Base-by-base conservation (phyloP, 1,139 yeast genomes). In the Schizosaccharomyces versatilis region DNA sequence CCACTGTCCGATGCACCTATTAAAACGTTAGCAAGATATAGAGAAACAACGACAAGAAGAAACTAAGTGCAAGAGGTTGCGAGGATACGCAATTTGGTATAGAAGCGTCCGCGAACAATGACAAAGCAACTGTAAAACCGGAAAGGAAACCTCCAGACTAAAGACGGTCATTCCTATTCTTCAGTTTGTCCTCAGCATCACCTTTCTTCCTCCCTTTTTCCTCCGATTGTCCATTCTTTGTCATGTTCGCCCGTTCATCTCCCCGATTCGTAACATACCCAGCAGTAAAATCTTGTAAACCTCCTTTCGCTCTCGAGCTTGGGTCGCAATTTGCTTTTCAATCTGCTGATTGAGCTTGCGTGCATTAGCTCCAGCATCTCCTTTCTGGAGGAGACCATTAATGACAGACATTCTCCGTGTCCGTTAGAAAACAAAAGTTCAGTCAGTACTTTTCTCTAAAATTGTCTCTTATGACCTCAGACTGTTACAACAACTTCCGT, bases 1-100 rank as follows among this genome's bases (percentile, higher is more conserved):
- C 99, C 98, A 56, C 90, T 80, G 67, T 90, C 99, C 7, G 98
- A 98, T 0, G 97, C 88, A 36, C 98, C 98, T 38, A 86, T 69
- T n/a, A n/a, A 17, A 86, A 69, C 36, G 38, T 24, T 44, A 32
- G 49, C 9, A 6, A 44, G n/a, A 44, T 10, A 8, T n/a, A 12
- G 9, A 17, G 7, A 42, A 6, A 19, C n/a, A n/a, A n/a, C n/a
- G 24, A 15, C 32, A 7, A 42, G 24, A 42, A 12, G 32, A 14
- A 42, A 3, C 1, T 17, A 8, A 15, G 10, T n/a, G 9, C 32
- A 17, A n/a, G 36, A 7, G 14, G 15, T 6, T 7, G 36, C 17
- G 24, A n/a, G 32, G 19, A 39, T 12, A 39, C 3, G 41, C 14
- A 14, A 6, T 2, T 39, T 12, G 14, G 6, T 39, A 39, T 3